Conservation (phyloP, 2,329 filamentous ascomycete genomes). For the Allantophomopsis lycopodina region DNA sequence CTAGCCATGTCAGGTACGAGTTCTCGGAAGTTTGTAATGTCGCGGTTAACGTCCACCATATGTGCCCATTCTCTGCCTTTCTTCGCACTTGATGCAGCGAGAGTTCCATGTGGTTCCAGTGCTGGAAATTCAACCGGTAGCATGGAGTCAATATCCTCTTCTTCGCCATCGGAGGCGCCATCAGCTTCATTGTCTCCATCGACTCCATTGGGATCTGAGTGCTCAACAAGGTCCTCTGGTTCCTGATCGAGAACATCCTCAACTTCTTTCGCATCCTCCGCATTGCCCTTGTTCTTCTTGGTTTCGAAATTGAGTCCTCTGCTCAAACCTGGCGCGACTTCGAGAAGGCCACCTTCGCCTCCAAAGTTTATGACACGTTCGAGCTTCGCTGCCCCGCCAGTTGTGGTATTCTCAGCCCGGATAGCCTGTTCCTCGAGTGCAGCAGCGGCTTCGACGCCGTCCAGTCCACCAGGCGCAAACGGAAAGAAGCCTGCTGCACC, state of each 20-base stretch:
- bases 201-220: slow-evolving; percentile 17
- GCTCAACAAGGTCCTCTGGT: slow-evolving; percentile 18
- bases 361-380: slow-evolving; percentile 78
- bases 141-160: slow-evolving; percentile 67
- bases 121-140: slow-evolving; percentile 89
- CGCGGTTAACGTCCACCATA: slow-evolving; percentile 90
- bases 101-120: slow-evolving; percentile 66
- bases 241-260: slow-evolving; percentile 46
- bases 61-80: slow-evolving; percentile 88
- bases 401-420: slow-evolving; percentile 30
- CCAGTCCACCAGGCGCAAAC: slow-evolving; percentile 81
- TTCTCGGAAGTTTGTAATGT: slow-evolving; percentile 87
- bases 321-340: slow-evolving; percentile 68
- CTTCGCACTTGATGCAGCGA: slow-evolving; percentile 57
- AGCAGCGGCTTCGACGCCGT: slow-evolving; percentile 74
- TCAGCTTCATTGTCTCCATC: slow-evolving; percentile 16
- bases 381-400: slow-evolving; percentile 39
- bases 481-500: slow-evolving; percentile 90
- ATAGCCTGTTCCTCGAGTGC: slow-evolving; percentile 67
- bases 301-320: slow-evolving; percentile 65
- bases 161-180: slow-evolving; percentile 27
- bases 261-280: slow-evolving; percentile 55
- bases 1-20: slow-evolving; percentile 92
- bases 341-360: slow-evolving; percentile 62
- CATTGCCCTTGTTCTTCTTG: slow-evolving; percentile 38